Evolutionary conservation across 495 filamentous ascomycete genomes (phyloP).

Genomic region (Aspergillus saccharolyticus): DNA sequence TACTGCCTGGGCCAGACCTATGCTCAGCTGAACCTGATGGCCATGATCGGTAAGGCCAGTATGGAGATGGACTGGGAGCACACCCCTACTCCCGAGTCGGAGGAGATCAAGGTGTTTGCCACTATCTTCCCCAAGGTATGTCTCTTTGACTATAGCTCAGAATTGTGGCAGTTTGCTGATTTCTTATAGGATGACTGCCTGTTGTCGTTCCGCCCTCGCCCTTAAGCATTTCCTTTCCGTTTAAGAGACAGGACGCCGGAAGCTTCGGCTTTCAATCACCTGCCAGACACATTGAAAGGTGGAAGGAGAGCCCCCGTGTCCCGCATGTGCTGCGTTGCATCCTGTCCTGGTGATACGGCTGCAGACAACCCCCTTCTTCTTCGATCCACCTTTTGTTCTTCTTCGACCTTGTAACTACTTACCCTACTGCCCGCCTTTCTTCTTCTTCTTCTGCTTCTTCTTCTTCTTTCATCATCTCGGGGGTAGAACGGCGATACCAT

Average conservation of each 20-base stretch:
- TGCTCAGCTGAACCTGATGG: conserved; percentile 81
- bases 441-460: conserved; percentile 8
- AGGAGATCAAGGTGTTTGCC: conserved; percentile 97
- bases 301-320: conserved; percentile 2
- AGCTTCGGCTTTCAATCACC: not conserved
- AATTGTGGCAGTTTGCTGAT: conserved; percentile 15
- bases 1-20: conserved; percentile 96
- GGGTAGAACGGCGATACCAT: not conserved
- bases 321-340: conserved; percentile 17
- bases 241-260: conserved; percentile 14
- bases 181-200: conserved; percentile 37
- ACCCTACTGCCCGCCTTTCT: conserved; percentile 4
- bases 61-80: conserved; percentile 89
- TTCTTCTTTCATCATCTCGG: conserved; percentile 9
- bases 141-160: conserved; percentile 8
- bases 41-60: conserved; percentile 93
- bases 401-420: conserved; percentile 17
- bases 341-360: conserved; percentile 42
- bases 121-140: conserved; percentile 95
- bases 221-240: conserved; percentile 21
- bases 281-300: not conserved
- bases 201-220: conserved; percentile 40
- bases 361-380: conserved; percentile 8
- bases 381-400: not conserved
- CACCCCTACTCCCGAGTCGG: conserved; percentile 68